Conservation (phyloP, 108 stramenopile species). For the Skeletonema costatum region DNA sequence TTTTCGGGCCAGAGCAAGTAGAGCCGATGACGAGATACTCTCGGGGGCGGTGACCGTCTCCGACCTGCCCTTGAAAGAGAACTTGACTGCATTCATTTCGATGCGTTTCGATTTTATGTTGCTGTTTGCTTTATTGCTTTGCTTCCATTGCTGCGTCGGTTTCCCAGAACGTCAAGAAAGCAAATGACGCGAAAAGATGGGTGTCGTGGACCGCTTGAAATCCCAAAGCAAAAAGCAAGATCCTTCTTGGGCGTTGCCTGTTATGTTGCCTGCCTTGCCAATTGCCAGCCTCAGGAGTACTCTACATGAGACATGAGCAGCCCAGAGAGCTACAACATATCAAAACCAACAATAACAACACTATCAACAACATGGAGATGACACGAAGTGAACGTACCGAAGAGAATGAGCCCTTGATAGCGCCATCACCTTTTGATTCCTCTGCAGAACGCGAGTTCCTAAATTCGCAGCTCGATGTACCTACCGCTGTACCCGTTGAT, state of each 20-base stretch:
- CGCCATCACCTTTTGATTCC: conserved; percentile 15
- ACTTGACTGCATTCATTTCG: conserved; percentile 19
- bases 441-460: background rate
- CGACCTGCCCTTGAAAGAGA: conserved; percentile 34
- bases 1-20: conserved; percentile 23
- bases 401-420: background rate
- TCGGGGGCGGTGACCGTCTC: conserved; percentile 6
- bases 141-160: too few relatives aligned
- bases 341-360: background rate
- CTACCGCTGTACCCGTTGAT: conserved; percentile 19
- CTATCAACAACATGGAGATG: background rate
- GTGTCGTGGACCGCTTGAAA: too few relatives aligned
- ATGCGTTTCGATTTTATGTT: too few relatives aligned
- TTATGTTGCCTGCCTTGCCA: too few relatives aligned
- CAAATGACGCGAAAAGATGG: too few relatives aligned
- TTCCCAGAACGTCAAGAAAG: too few relatives aligned
- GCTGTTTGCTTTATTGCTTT: too few relatives aligned
- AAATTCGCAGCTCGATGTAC: background rate
- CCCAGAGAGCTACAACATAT: too few relatives aligned
- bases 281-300: too few relatives aligned
- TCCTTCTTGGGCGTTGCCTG: too few relatives aligned
- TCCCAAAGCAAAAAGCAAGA: too few relatives aligned
- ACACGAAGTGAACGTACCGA: background rate
- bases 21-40: background rate
- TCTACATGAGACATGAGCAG: too few relatives aligned